These are phyloP conservation scores for Saccharomyces hybrid DNA, from an alignment of 1,139 yeast species.

Conservation along the genomic window DNA sequence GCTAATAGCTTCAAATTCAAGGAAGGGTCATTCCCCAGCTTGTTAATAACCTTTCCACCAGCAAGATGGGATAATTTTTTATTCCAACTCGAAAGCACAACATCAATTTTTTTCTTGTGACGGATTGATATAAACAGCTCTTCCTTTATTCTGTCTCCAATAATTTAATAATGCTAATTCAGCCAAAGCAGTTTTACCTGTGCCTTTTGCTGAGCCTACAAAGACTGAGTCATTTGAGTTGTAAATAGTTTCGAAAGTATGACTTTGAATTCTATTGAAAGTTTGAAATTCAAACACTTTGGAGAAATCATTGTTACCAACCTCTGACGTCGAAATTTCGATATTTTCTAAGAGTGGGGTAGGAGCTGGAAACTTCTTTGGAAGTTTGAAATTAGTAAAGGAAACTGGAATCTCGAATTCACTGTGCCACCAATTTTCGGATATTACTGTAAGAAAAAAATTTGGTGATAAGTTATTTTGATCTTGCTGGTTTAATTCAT, in stretches of 20 bases:
- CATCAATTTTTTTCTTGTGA: conserved; percentile 48
- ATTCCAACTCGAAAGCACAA: conserved; percentile 44
- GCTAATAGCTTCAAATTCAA: conserved; percentile 50
- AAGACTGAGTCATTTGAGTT: conserved; percentile 52
- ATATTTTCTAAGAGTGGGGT: conserved; percentile 2
- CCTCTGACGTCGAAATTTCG: neutral
- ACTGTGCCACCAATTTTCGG: conserved; percentile 82
- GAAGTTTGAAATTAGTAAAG: conserved; percentile 49
- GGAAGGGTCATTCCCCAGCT: conserved; percentile 53
- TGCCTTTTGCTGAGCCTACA: conserved; percentile 66
- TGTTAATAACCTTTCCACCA: conserved; percentile 45
- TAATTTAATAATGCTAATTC: conserved; percentile 66
- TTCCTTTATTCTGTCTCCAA: conserved; percentile 57
- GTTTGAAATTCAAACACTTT: conserved; percentile 38
- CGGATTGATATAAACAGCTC: conserved; percentile 67
- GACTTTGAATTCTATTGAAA: conserved; percentile 72
- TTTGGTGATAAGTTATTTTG: conserved; percentile 66
- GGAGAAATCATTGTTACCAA: conserved; percentile 37
- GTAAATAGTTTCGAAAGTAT: conserved; percentile 54
- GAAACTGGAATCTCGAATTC: conserved; percentile 57
- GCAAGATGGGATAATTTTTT: conserved; percentile 39
- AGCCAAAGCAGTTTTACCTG: conserved; percentile 66
- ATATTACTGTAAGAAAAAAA: conserved; percentile 61
- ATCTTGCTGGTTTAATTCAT: conserved; percentile 36
- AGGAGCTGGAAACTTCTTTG: conserved; percentile 60